Percentiles rank a stretch among this genome's conserved stretches.
Conservation (phyloP, 192 early-diverging fungal genomes). For the Coemansia sp. region DNA sequence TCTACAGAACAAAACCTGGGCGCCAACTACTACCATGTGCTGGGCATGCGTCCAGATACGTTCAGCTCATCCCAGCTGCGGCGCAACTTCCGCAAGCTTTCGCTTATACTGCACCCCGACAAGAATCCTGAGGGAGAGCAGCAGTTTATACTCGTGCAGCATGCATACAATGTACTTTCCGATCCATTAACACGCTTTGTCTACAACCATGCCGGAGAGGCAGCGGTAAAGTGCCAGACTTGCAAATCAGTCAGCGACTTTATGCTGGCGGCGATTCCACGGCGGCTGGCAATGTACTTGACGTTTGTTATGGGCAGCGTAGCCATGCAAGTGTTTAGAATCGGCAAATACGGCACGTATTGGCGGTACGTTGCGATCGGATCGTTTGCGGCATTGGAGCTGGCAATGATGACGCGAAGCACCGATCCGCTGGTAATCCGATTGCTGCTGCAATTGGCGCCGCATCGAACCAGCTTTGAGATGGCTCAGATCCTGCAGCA, state of each 20-base stretch:
- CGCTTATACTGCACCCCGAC: conserved; percentile 59
- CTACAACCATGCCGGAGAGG: conserved; percentile 70
- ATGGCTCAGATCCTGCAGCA: conserved; percentile 45
- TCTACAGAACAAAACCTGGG: conserved; percentile 31
- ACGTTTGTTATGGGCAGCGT: conserved; percentile 35
- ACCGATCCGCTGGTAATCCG: conserved; percentile 28
- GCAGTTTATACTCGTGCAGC: conserved; percentile 73
- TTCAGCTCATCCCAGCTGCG: conserved; percentile 26
- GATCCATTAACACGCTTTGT: conserved; percentile 62
- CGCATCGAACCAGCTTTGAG: conserved; percentile 44
- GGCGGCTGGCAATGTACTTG: conserved; percentile 28
- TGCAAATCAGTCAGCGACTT: conserved; percentile 67
- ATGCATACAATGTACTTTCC: conserved; percentile 74
- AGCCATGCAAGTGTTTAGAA: conserved; percentile 42
- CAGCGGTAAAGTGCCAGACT: conserved; percentile 60
- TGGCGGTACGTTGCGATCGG: conserved; percentile 50
- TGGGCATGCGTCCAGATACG: conserved; percentile 31
- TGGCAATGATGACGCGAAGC: conserved; percentile 36
- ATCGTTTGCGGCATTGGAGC: conserved; percentile 37
- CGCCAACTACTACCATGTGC: conserved; percentile 41
- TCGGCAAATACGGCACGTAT: conserved; percentile 38
- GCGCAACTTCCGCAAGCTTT: conserved; percentile 55
- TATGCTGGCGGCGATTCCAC: conserved; percentile 66
- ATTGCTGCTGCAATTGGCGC: conserved; percentile 23
- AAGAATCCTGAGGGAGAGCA: conserved; percentile 67